A percentile compares a stretch with the other conserved stretches of the same genome.
These are phyloP conservation scores for Juglanconis juglandina DNA, from an alignment of 2,329 filamentous ascomycete species.

Conservation along the genomic window DNA sequence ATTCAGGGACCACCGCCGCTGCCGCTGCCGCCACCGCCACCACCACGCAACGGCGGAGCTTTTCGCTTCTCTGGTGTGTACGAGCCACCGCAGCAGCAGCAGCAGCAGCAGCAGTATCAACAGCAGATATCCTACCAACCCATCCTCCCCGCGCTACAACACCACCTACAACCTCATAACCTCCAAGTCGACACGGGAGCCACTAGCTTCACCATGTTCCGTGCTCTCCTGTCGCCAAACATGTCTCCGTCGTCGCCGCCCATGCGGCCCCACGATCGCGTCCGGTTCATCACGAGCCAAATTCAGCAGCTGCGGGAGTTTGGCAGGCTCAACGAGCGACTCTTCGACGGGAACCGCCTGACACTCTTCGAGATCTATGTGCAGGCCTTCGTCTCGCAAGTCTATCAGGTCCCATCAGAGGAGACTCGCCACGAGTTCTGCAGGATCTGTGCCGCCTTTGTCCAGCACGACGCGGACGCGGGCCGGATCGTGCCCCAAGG, in stretches of 20 bases:
- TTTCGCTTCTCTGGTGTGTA: background rate
- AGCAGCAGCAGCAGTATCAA: background rate
- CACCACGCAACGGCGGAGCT: background rate
- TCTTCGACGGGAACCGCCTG: background rate
- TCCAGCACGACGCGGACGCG: background rate
- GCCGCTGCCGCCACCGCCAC: background rate
- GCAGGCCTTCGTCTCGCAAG: background rate
- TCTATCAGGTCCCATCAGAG: background rate
- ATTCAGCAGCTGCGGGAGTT: background rate
- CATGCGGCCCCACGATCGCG: background rate
- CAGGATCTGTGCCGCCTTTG: conserved; percentile 3
- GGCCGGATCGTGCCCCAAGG: background rate
- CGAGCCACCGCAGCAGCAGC: background rate
- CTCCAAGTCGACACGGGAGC: background rate
- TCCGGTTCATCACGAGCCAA: background rate
- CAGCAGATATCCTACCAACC: background rate
- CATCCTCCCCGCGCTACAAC: background rate
- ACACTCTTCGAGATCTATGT: conserved; percentile 9
- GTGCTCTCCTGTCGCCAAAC: background rate
- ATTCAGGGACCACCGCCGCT: background rate
- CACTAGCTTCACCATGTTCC: background rate
- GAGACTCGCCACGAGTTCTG: background rate
- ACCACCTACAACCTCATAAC: background rate
- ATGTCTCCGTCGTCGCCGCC: background rate
- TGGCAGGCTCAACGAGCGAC: conserved; percentile 4